Evolutionary conservation across 83 land plant genomes (phyloP).

Genomic region (Picea engelmannii): DNA sequence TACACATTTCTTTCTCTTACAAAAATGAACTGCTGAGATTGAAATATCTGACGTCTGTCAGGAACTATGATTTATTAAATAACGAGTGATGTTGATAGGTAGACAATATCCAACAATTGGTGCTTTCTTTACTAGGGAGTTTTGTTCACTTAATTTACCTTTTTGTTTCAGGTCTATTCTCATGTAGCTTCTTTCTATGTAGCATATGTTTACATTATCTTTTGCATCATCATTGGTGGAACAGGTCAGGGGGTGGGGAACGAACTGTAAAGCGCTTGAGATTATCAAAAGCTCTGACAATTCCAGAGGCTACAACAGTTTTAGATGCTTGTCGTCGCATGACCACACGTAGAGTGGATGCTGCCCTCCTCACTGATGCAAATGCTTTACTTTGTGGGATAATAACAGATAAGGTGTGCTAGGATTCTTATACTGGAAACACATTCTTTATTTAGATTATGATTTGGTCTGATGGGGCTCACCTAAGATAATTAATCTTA

Average conservation of each 20-base stretch:
- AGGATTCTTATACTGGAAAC: background rate
- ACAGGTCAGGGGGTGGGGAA: slow-evolving; percentile 50
- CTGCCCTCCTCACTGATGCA: slow-evolving; percentile 75
- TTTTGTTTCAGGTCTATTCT: no score
- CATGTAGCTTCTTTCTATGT: no score
- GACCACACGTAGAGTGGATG: slow-evolving; percentile 81
- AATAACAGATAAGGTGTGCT: slow-evolving; percentile 72
- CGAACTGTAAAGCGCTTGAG: slow-evolving; percentile 70
- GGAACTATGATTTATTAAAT: no score
- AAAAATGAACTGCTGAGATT: no score
- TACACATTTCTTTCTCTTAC: no score
- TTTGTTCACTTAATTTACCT: no score
- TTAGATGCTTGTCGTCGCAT: slow-evolving; percentile 73
- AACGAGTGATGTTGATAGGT: no score
- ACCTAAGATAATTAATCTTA: background rate
- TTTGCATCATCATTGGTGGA: background rate
- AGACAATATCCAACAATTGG: no score
- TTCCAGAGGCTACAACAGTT: slow-evolving; percentile 66
- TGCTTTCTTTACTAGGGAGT: no score
- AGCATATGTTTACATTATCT: no score
- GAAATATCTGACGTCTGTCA: no score
- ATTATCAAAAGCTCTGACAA: slow-evolving; percentile 72
- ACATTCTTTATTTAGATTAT: background rate
- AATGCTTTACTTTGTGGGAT: slow-evolving; percentile 87
- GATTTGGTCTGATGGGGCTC: background rate